A percentile compares a stretch with the other conserved stretches of the same genome.
These are phyloP conservation scores for Citropsis articulata DNA, from an alignment of 345 rosid genomes.

Conservation along the genomic window DNA sequence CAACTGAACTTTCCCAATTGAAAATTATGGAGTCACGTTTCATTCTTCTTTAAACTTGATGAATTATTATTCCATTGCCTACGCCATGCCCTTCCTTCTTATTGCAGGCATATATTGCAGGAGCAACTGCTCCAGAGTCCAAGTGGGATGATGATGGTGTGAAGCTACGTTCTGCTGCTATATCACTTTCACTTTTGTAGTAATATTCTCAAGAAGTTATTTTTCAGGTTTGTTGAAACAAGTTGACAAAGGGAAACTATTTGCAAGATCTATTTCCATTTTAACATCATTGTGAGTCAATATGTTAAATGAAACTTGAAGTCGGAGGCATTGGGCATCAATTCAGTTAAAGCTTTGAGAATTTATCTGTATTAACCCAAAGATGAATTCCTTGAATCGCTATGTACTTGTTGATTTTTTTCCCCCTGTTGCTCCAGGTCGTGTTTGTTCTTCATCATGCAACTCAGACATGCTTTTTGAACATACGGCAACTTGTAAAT, in stretches of 20 bases:
- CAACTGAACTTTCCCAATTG: neutral
- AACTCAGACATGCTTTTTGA: neutral
- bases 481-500: neutral
- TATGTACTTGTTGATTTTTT: neutral
- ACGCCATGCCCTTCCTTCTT: neutral
- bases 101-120: slow-evolving; percentile 69
- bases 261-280: neutral
- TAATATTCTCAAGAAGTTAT: neutral
- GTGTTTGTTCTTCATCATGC: neutral
- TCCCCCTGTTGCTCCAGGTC: neutral
- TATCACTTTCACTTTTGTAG: slow-evolving; percentile 58
- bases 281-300: neutral
- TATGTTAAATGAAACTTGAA: neutral
- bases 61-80: neutral
- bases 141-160: slow-evolving; percentile 79
- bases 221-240: slow-evolving; percentile 17
- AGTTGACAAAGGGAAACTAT: neutral
- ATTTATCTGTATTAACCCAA: neutral
- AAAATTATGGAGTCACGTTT: neutral
- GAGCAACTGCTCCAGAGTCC: slow-evolving; percentile 84
- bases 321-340: neutral
- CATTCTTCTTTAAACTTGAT: neutral
- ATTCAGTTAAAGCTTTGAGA: neutral
- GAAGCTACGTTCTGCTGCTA: slow-evolving; percentile 79
- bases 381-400: neutral